A percentile compares a stretch with the other conserved stretches of the same genome.
These are phyloP conservation scores for Yamadazyma sp. DNA, from an alignment of 805 yeast species.

Conservation along the genomic window DNA sequence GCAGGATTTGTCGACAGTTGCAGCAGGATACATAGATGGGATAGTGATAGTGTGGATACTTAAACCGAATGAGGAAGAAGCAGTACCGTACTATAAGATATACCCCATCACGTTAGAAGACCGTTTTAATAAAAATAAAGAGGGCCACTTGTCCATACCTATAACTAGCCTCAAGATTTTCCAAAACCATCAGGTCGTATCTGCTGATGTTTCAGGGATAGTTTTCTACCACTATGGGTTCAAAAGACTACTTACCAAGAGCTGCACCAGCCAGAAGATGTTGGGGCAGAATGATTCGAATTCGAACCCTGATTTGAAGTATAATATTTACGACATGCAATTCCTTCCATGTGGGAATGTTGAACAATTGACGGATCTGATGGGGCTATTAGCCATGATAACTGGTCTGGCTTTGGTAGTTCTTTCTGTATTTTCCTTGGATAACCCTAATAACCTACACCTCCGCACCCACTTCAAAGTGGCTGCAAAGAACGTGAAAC, in stretches of 20 bases:
- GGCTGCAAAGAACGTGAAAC: slow-evolving; percentile 19
- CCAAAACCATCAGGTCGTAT: slow-evolving; percentile 28
- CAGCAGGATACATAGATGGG: slow-evolving; percentile 70
- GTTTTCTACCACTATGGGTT: slow-evolving; percentile 65
- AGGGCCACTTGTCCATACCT: slow-evolving; percentile 32
- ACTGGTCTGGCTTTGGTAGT: slow-evolving; percentile 51
- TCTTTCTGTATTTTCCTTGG: slow-evolving; percentile 52
- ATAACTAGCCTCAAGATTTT: slow-evolving; percentile 28
- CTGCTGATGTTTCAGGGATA: slow-evolving; percentile 38
- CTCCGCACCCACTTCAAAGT: slow-evolving; percentile 53
- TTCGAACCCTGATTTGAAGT: slow-evolving; percentile 14
- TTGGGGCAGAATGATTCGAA: slow-evolving; percentile 46
- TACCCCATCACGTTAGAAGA: slow-evolving; percentile 25
- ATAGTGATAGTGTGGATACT: slow-evolving; percentile 67
- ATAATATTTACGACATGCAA: slow-evolving; percentile 32
- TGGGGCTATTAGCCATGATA: slow-evolving; percentile 62
- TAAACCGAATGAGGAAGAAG: slow-evolving; percentile 33
- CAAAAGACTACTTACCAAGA: slow-evolving; percentile 54
- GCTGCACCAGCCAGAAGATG: slow-evolving; percentile 47
- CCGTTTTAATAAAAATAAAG: slow-evolving; percentile 22
- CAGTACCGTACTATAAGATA: slow-evolving; percentile 48
- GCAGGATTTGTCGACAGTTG: slow-evolving; percentile 65
- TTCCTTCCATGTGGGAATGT: slow-evolving; percentile 62
- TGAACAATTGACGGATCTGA: slow-evolving; percentile 51
- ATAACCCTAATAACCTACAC: slow-evolving; percentile 24